These are phyloP conservation scores for Monosporascus sp. DNA, from an alignment of 2,329 filamentous ascomycete species.

Conservation along the genomic window DNA sequence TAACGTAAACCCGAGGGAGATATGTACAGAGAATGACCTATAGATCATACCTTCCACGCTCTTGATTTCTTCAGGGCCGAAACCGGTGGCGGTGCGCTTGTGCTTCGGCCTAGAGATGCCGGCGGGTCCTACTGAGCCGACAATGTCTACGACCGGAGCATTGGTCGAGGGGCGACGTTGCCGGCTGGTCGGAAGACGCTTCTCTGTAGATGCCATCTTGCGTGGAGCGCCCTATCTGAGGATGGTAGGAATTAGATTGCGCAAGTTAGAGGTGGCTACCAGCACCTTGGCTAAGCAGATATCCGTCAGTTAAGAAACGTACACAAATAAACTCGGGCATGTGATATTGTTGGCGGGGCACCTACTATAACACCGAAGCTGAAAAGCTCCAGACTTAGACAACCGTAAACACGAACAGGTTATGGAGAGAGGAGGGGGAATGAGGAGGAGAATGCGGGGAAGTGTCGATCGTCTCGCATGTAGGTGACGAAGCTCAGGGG, in stretches of 20 bases:
- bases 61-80: slow-evolving; percentile 88
- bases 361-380: neutral
- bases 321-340: neutral
- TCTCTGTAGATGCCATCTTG: slow-evolving; percentile 28
- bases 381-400: no score
- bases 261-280: neutral
- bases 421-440: no score
- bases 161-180: slow-evolving; percentile 75
- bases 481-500: no score
- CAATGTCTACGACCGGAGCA: slow-evolving; percentile 79
- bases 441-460: no score
- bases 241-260: neutral
- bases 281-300: neutral
- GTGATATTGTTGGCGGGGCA: neutral
- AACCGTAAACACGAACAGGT: no score
- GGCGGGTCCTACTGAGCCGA: slow-evolving; percentile 78
- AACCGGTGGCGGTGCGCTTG: slow-evolving; percentile 93
- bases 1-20: neutral
- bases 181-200: slow-evolving; percentile 43
- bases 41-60: slow-evolving; percentile 70
- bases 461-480: no score
- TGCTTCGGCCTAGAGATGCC: slow-evolving; percentile 89
- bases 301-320: neutral
- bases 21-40: neutral
- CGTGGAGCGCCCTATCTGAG: slow-evolving; percentile 1